Evolutionary conservation across 106 monocot species (phyloP), one percentile per base, ranked within the genome.

Genomic region (Dendrobium catenatum): DNA sequence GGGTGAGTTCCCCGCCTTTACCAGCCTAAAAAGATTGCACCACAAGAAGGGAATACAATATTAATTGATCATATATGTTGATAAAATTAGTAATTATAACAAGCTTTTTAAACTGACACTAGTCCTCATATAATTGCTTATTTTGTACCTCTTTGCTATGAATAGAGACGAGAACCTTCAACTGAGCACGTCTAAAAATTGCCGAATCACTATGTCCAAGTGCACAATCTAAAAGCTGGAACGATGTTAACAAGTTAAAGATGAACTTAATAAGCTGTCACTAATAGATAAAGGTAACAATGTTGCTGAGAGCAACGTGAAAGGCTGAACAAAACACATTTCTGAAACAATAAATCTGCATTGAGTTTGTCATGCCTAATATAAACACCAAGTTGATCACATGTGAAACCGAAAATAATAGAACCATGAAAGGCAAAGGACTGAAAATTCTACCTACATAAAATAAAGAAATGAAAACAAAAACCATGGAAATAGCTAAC

Each of bases 151-250:
- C 98, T 91, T 93, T 86, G 86, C 98, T 78, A 87, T 99, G 95
- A 66, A 99, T 95, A 68, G 89, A 88, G 24, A 99, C 98, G 49
- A 99, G 83, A 82, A 82, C 98, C 85, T 99, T 99, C 55, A 99
- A 85, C 80, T 99, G 98, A 87, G 98, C 98, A 76, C 98, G 89
- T 75, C 98, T 95, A 82, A 99, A 99, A 58, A 99, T 85, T 66
- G 98, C 98, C 76, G 97, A 98, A 51, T 95, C 91, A 84, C 95
- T 95, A 85, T 99, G 98, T 7, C 98, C 98, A 79, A 99, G 95
- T 70, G 92, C 86, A 83, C 78, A 99, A 80, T 99, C 95, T 47
- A 99, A 86, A 86, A 93, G 55, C 98, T 99, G 88, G 20, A 82
- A 58, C n/a, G 48, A 76, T 49, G 49, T 51, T 76, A 51, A 11